A percentile compares a stretch with the other conserved stretches of the same genome.
Evolutionary conservation across 169 alveolate genomes (phyloP).

Genomic region (Perkinsus olseni): DNA sequence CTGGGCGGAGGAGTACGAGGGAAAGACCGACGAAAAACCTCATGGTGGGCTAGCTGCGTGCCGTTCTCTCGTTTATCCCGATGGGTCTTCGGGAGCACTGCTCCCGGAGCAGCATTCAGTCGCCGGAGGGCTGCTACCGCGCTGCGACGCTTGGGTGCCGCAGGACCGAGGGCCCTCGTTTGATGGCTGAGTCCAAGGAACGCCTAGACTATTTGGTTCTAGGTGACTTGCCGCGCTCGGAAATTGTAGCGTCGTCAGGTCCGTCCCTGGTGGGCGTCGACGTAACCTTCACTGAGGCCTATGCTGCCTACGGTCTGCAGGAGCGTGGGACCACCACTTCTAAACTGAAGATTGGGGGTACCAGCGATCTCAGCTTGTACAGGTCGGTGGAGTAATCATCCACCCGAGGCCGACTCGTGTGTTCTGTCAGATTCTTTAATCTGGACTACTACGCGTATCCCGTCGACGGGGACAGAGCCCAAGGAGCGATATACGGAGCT

Average conservation of each 20-base stretch:
- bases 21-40: not conserved
- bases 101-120: no score
- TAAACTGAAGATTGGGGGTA: not conserved
- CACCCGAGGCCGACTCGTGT: not conserved
- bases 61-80: not conserved
- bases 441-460: slow-evolving; percentile 14
- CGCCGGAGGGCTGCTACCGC: no score
- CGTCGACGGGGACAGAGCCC: not conserved
- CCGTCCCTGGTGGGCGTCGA: not conserved
- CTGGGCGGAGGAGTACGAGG: not conserved
- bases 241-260: not conserved
- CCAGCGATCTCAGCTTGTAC: not conserved
- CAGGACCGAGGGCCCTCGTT: no score
- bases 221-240: no score
- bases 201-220: no score
- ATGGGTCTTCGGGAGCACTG: no score
- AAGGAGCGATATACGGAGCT: not conserved
- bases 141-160: no score
- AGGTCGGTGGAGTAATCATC: not conserved
- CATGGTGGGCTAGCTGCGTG: not conserved
- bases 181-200: no score
- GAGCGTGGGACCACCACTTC: not conserved
- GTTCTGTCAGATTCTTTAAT: slow-evolving; percentile 13
- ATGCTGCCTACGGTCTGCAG: not conserved
- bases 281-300: not conserved